phyloP scores from a whole-genome alignment of 2,329 filamentous ascomycete genomes.

The Colletotrichum musae region DNA sequence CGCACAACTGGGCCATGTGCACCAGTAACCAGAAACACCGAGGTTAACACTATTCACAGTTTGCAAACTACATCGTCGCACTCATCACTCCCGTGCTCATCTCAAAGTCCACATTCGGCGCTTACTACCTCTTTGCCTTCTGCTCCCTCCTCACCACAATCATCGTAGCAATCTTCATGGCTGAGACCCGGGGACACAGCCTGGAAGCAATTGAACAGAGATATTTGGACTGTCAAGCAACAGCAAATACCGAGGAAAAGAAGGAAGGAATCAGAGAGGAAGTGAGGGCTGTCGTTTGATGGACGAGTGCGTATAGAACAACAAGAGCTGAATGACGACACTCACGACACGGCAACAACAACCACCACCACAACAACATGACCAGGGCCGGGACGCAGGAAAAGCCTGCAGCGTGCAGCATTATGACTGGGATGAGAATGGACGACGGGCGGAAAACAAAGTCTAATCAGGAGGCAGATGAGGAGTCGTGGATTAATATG shows the following conservation, averaged over 20 bases:
- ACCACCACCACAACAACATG: too few relatives aligned
- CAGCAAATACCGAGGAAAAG: neutral
- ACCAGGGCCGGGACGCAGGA: too few relatives aligned
- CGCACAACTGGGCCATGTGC: neutral
- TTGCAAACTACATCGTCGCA: constrained; percentile 62
- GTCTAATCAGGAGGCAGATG: neutral
- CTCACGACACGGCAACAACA: too few relatives aligned
- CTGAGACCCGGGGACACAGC: constrained; percentile 58
- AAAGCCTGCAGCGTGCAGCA: neutral
- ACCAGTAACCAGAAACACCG: neutral
- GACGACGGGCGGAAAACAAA: neutral
- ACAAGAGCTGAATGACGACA: too few relatives aligned
- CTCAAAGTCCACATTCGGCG: constrained; percentile 55
- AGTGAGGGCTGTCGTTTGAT: constrained; percentile 8
- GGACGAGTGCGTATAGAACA: too few relatives aligned
- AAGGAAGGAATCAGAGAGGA: constrained; percentile 10
- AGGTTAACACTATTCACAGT: constrained; percentile 43
- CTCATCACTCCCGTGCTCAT: constrained; percentile 60
- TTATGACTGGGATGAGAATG: neutral
- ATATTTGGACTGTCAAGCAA: constrained; percentile 17
- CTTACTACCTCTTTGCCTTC: constrained; percentile 62
- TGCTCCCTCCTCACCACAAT: constrained; percentile 55
- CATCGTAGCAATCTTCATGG: constrained; percentile 56
- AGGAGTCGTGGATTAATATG: too few relatives aligned
- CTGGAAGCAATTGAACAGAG: constrained; percentile 57